Percentiles rank a stretch among this genome's conserved stretches.
phyloP scores from a whole-genome alignment of 345 rosid species.

The Ceriops tagal region DNA sequence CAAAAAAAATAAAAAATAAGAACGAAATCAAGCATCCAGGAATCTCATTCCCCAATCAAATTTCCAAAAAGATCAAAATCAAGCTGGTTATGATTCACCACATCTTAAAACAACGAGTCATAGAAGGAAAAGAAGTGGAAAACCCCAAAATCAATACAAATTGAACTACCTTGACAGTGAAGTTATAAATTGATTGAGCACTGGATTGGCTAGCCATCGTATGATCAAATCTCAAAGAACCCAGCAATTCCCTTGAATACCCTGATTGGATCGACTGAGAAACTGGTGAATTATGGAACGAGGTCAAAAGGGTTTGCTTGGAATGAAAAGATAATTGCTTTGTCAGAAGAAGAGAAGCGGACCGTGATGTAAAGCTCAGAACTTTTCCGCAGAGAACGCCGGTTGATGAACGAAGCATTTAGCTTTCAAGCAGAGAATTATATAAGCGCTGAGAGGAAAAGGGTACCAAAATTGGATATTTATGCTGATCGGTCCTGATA shows the following conservation, averaged over 20 bases:
- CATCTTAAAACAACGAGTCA: neutral
- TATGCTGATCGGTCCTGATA: no score
- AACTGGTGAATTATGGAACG: slow-evolving; percentile 17
- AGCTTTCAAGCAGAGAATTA: neutral
- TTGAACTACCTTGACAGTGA: slow-evolving; percentile 71
- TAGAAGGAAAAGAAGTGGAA: neutral
- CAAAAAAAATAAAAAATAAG: neutral
- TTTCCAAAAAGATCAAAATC: neutral
- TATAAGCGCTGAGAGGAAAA: neutral
- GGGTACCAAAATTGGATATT: no score
- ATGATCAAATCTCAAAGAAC: slow-evolving; percentile 38
- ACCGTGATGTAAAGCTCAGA: neutral
- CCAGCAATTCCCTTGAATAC: slow-evolving; percentile 16
- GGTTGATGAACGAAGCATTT: slow-evolving; percentile 33
- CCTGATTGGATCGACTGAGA: slow-evolving; percentile 21
- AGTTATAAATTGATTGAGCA: slow-evolving; percentile 56
- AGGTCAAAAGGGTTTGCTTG: slow-evolving; percentile 20
- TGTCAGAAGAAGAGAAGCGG: slow-evolving; percentile 22
- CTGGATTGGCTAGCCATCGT: slow-evolving; percentile 64
- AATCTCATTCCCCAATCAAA: neutral
- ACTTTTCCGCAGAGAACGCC: slow-evolving; percentile 6
- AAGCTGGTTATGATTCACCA: neutral
- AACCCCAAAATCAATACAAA: neutral
- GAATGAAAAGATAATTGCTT: slow-evolving; percentile 18
- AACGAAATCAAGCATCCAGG: neutral